Conservation (phyloP, 495 filamentous ascomycete species). For the Podospora pseudocomata region DNA sequence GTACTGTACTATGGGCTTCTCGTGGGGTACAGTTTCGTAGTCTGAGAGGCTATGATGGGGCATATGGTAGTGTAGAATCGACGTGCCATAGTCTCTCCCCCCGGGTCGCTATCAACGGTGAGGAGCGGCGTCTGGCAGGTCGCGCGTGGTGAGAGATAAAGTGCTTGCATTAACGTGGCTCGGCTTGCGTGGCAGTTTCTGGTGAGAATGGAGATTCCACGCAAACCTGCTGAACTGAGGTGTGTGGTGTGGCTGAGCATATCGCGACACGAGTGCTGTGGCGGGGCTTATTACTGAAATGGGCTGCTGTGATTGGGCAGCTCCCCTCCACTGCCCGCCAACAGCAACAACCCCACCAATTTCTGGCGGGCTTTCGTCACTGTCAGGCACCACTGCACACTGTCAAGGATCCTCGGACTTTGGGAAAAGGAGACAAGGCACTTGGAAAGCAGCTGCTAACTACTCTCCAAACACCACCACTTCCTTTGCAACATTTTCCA, state of each 20-base stretch:
- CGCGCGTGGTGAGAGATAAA: neutral
- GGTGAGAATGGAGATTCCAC: neutral
- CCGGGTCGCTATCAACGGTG: neutral
- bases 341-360: constrained; percentile 20
- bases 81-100: neutral
- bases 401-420: constrained; percentile 8
- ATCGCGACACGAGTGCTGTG: constrained; percentile 7
- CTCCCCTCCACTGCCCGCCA: neutral
- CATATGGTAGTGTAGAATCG: neutral
- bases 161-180: neutral
- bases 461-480: neutral
- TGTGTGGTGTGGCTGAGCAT: constrained; percentile 14
- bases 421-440: constrained; percentile 7
- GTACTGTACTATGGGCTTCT: neutral
- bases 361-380: constrained; percentile 25
- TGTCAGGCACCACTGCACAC: constrained; percentile 23
- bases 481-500: constrained; percentile 5
- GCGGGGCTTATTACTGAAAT: neutral
- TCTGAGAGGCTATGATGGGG: neutral
- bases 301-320: constrained; percentile 3
- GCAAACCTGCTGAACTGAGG: neutral
- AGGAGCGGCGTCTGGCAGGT: neutral
- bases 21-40: neutral
- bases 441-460: constrained; percentile 1
- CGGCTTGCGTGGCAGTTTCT: neutral